Conservation (phyloP, 2,329 filamentous ascomycete species). For the Akanthomyces dipterigenus region DNA sequence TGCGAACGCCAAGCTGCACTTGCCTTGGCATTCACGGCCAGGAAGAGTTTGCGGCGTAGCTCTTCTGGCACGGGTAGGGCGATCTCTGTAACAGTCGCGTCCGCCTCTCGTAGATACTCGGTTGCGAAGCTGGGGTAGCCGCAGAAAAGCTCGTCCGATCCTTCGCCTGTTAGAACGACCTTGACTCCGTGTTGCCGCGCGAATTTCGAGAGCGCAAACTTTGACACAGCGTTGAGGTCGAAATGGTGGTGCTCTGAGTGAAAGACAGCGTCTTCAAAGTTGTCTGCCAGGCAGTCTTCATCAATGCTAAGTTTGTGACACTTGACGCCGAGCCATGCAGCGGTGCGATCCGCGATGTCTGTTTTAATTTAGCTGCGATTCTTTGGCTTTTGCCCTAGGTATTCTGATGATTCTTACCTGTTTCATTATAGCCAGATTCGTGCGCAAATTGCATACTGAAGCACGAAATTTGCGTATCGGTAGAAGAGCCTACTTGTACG, state of each 20-base stretch:
- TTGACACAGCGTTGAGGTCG: conserved; percentile 47
- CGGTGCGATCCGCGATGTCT: conserved; percentile 27
- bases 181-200: conserved; percentile 41
- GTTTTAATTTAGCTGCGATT: not conserved
- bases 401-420: not conserved
- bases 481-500: conserved; percentile 19
- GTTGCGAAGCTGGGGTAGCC: conserved; percentile 42
- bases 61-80: conserved; percentile 14
- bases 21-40: not conserved
- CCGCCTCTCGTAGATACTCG: conserved; percentile 43
- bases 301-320: conserved; percentile 20
- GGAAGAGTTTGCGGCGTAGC: not conserved
- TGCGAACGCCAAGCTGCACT: not conserved
- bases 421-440: not conserved
- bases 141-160: conserved; percentile 47
- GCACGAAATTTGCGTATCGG: not conserved
- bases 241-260: conserved; percentile 27
- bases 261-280: conserved; percentile 25
- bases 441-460: not conserved
- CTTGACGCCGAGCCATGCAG: conserved; percentile 26
- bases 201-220: conserved; percentile 41
- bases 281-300: conserved; percentile 23
- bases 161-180: conserved; percentile 47
- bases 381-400: not conserved
- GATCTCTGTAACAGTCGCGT: conserved; percentile 27